Evolutionary conservation across 225 moss, liverwort and hornwort genomes (phyloP).

Genomic region (Bryoerythrophyllum caledonicum): DNA sequence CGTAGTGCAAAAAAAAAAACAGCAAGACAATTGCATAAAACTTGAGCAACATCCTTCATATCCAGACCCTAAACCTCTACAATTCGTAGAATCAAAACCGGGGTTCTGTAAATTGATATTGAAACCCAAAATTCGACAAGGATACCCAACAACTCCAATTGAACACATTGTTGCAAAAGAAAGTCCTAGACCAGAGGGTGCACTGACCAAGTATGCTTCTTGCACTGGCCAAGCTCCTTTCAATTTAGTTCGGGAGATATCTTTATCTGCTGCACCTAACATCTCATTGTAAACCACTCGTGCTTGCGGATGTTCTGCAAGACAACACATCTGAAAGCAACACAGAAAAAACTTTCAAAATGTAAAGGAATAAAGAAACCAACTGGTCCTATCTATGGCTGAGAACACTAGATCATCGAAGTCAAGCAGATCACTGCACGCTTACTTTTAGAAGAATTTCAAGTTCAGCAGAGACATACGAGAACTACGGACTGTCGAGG

Average conservation of each 20-base stretch:
- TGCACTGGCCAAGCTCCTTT: conserved; percentile 80
- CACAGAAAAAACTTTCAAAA: conserved; percentile 17
- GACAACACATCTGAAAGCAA: conserved; percentile 78
- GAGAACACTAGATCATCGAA: conserved; percentile 22
- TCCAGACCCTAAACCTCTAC: conserved; percentile 2
- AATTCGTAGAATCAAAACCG: conserved; percentile 5
- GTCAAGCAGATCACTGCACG: conserved; percentile 15
- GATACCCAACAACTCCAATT: not conserved
- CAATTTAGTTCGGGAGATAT: conserved; percentile 56
- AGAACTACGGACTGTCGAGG: not conserved
- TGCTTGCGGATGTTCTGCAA: conserved; percentile 93
- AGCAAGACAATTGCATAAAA: not conserved
- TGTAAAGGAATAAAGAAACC: not conserved
- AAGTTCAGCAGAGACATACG: not conserved
- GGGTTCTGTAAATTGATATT: not conserved
- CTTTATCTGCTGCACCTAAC: conserved; percentile 82
- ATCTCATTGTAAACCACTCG: conserved; percentile 83
- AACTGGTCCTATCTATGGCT: not conserved
- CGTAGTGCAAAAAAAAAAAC: conserved; percentile 1
- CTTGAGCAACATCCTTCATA: conserved; percentile 5
- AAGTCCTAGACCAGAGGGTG: not conserved
- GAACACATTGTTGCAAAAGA: conserved; percentile 1
- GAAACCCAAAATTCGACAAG: conserved; percentile 15
- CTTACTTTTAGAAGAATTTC: not conserved
- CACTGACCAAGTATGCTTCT: conserved; percentile 91